Conservation (phyloP, 441 rosid species). For the Arabidopsis hybrid region DNA sequence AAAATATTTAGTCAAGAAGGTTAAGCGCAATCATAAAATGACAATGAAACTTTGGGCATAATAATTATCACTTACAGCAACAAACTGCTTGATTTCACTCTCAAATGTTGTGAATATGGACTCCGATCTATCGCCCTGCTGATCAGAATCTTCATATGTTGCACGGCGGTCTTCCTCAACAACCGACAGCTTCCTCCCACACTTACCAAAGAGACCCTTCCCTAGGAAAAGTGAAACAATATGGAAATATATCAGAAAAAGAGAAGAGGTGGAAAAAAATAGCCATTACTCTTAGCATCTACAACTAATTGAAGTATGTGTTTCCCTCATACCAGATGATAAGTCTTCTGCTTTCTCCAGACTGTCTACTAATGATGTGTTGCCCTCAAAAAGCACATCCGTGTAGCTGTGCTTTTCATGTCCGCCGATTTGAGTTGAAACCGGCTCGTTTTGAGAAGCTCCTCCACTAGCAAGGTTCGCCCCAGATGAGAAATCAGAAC, state of each 20-base stretch:
- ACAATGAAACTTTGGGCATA: constrained; percentile 9
- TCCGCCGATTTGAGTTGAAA: constrained; percentile 51
- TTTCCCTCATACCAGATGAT: constrained; percentile 56
- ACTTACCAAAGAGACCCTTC: constrained; percentile 62
- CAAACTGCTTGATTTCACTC: constrained; percentile 85
- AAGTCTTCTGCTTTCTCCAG: constrained; percentile 73
- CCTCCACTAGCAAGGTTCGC: constrained; percentile 58
- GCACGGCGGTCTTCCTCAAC: constrained; percentile 79
- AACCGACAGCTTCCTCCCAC: constrained; percentile 59
- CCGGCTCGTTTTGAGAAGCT: constrained; percentile 55
- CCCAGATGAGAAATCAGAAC: constrained; percentile 63
- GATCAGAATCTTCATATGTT: constrained; percentile 65
- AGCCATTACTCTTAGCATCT: too few species aligned
- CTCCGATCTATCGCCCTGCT: constrained; percentile 60
- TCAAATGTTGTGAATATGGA: constrained; percentile 88
- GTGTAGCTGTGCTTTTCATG: constrained; percentile 57
- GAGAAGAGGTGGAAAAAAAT: not conserved
- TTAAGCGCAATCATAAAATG: constrained; percentile 16
- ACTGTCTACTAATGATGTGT: constrained; percentile 51
- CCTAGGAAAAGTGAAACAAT: constrained; percentile 46
- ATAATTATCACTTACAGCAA: constrained; percentile 67
- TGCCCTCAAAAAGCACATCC: constrained; percentile 59
- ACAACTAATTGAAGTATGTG: too few species aligned
- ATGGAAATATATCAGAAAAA: not conserved
- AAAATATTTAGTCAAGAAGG: constrained; percentile 26